Conservation (phyloP, 2,329 filamentous ascomycete species). For the Claviceps spartinae region DNA sequence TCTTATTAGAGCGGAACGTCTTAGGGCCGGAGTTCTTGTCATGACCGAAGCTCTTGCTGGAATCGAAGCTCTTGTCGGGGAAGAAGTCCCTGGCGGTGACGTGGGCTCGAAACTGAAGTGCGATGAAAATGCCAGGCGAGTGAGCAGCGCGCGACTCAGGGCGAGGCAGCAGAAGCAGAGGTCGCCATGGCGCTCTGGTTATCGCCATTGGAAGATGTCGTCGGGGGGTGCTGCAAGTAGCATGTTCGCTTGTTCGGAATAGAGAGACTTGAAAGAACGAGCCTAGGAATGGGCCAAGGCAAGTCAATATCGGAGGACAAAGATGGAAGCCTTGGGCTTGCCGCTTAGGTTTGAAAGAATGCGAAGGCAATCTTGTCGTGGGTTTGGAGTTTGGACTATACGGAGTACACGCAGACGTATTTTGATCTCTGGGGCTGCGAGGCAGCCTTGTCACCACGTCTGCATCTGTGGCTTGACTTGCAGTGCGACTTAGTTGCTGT, state of each 20-base stretch:
- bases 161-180: constrained; percentile 1
- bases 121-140: background rate
- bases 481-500: no score
- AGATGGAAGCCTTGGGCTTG: no score
- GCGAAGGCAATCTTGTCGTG: no score
- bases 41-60: background rate
- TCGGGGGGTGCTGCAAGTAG: background rate
- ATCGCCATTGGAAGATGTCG: constrained; percentile 12
- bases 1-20: background rate
- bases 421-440: no score
- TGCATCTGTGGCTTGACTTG: no score
- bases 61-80: no score
- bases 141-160: background rate
- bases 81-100: background rate
- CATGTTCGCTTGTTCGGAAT: constrained; percentile 7
- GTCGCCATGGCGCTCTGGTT: constrained; percentile 9
- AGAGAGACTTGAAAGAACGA: background rate
- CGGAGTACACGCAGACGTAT: no score
- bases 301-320: background rate
- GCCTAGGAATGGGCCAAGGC: background rate
- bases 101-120: background rate
- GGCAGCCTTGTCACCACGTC: no score
- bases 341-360: no score
- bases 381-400: no score
- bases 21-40: no score